Evolutionary conservation across 2,329 filamentous ascomycete genomes (phyloP).

Genomic region (Venturia asperata): DNA sequence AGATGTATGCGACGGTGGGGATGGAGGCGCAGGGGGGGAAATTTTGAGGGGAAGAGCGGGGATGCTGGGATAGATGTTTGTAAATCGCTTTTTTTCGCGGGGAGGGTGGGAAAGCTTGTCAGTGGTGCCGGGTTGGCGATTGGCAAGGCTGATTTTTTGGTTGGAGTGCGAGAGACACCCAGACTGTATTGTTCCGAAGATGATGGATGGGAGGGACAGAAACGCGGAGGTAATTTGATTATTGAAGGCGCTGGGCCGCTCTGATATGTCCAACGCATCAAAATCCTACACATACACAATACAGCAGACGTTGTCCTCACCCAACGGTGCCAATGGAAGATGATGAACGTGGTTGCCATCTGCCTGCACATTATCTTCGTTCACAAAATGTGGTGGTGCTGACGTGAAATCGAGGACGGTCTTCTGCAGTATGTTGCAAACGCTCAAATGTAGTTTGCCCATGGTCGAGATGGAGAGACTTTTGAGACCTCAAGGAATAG

Average conservation of each 20-base stretch:
- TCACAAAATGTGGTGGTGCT: neutral
- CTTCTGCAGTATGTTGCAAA: no score
- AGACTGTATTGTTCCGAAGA: no score
- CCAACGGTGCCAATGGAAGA: neutral
- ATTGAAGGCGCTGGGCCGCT: neutral
- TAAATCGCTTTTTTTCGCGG: no score
- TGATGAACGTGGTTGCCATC: neutral
- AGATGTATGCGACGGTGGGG: slow-evolving; percentile 15
- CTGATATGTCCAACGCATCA: neutral
- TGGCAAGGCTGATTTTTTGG: no score
- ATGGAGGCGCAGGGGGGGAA: slow-evolving; percentile 11
- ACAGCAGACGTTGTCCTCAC: neutral
- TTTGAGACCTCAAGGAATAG: neutral
- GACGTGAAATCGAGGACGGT: neutral
- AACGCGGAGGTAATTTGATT: neutral
- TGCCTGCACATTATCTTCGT: neutral
- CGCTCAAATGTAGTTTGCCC: no score
- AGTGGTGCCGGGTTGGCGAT: no score
- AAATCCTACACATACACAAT: neutral
- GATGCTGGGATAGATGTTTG: no score
- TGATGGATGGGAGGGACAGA: neutral
- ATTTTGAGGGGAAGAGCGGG: neutral
- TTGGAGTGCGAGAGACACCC: no score
- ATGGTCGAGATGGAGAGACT: neutral
- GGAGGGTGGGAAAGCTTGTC: no score